phyloP scores from a whole-genome alignment of 192 early-diverging fungal species.

The Backusella tuberculispora region DNA sequence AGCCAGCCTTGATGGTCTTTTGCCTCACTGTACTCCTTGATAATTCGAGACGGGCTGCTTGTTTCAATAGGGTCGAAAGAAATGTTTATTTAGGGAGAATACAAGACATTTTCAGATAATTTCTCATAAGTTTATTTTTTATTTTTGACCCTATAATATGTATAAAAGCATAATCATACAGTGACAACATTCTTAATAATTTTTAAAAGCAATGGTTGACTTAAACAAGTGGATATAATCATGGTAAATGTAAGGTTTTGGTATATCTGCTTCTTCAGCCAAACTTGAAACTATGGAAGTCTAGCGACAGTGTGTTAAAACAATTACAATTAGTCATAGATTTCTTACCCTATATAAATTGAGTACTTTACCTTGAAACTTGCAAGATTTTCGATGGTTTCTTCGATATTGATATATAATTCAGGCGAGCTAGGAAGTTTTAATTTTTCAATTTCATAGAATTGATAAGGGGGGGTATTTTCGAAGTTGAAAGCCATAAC shows the following conservation, averaged over 20 bases:
- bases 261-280: neutral
- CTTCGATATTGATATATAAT: slow-evolving; percentile 10
- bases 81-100: too few species aligned
- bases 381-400: slow-evolving; percentile 1
- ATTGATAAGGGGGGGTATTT: neutral
- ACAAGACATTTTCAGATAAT: too few species aligned
- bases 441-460: slow-evolving; percentile 9
- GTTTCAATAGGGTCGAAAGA: too few species aligned
- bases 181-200: neutral
- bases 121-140: too few species aligned
- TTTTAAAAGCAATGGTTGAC: neutral
- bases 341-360: slow-evolving; percentile 11
- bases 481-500: neutral
- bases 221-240: neutral
- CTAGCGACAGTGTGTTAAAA: neutral
- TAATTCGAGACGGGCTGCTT: too few species aligned
- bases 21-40: too few species aligned
- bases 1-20: too few species aligned
- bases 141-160: too few species aligned
- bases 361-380: slow-evolving; percentile 22
- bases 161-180: too few species aligned
- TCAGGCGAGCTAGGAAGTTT: slow-evolving; percentile 14
- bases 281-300: neutral
- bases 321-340: slow-evolving; percentile 8
- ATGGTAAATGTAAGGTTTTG: slow-evolving; percentile 7